Base-by-base conservation (phyloP, 306 rosid species). In the Citrullus mucosospermus region DNA sequence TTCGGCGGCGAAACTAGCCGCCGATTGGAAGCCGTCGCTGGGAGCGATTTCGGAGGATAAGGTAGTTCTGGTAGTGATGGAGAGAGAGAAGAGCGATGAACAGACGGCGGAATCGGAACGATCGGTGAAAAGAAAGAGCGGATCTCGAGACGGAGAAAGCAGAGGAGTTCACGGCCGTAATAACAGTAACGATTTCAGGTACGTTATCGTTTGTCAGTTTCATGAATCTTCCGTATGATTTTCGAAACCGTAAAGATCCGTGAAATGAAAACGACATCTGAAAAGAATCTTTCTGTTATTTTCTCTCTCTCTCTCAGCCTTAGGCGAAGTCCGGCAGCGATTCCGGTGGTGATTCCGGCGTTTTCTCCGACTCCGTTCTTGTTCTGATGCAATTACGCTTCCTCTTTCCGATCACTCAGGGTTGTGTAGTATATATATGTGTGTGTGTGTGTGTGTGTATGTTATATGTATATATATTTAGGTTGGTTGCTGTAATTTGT, bases 341-440 rank as follows among this genome's bases (percentile, higher is more conserved):
- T 73, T 9, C 80, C 80, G 28, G 55, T 61, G 13, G 74, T 78
- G 28, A 78, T 78, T 17, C 80, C 80, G 48, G 80, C 80, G 2
- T 78, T 78, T 61, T 78, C 74, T 43, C 80, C 80, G 44, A 44
- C 80, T 59, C 80, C 80, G 13, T 78, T 78, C 72, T 62, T 78
- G 46, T 78, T 78, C 46, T 78, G 72, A 46, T 30, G n/a, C 50
- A 9, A 70, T 73, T 50, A 15, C 1, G 9, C 56, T 28, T 71
- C 56, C 6, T 12, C 30, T 22, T 20, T 46, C 57, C 38, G 11
- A 46, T 44, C 59, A 71, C 0, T 71, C 76, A 70, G 10, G n/a
- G 41, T 6, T 6, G 57, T 25, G 7, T 22, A 12, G 46, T 43
- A 69, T 69, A 69, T 69, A 14, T 22, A 4, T 69, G 2, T 25